Conservation (phyloP, 2,329 filamentous ascomycete species). For the Mycogone perniciosa region DNA sequence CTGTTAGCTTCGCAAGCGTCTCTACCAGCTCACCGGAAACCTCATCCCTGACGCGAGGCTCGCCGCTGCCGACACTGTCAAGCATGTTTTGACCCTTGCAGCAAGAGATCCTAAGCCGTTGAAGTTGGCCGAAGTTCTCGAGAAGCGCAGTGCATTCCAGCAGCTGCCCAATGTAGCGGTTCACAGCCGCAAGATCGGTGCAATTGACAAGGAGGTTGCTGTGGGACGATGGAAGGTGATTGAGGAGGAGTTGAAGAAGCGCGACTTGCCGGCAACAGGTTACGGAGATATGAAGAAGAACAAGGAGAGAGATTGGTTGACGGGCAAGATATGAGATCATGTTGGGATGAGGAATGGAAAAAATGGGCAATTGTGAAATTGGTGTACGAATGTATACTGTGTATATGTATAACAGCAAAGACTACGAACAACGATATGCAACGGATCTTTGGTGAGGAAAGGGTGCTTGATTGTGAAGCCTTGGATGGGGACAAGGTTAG, state of each 20-base stretch:
- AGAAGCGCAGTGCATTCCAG: constrained; percentile 37
- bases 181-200: constrained; percentile 56
- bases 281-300: constrained; percentile 33
- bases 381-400: neutral
- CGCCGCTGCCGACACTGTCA: constrained; percentile 46
- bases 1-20: constrained; percentile 67
- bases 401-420: constrained; percentile 9
- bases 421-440: neutral
- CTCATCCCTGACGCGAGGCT: constrained; percentile 67
- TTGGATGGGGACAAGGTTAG: too few relatives aligned
- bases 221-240: constrained; percentile 77
- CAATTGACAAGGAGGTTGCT: constrained; percentile 64
- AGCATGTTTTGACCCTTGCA: constrained; percentile 48
- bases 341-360: neutral
- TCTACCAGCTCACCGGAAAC: constrained; percentile 74
- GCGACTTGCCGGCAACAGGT: constrained; percentile 54
- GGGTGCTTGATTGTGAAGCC: too few relatives aligned
- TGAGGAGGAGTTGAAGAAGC: constrained; percentile 58
- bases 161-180: constrained; percentile 65
- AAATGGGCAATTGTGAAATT: constrained; percentile 5
- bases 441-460: neutral
- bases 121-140: constrained; percentile 59
- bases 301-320: constrained; percentile 38
- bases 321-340: constrained; percentile 26
- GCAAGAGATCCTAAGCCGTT: constrained; percentile 48